Base-by-base conservation (phyloP, 768 basidiomycete genomes). In the Xerocomellus intermedius region DNA sequence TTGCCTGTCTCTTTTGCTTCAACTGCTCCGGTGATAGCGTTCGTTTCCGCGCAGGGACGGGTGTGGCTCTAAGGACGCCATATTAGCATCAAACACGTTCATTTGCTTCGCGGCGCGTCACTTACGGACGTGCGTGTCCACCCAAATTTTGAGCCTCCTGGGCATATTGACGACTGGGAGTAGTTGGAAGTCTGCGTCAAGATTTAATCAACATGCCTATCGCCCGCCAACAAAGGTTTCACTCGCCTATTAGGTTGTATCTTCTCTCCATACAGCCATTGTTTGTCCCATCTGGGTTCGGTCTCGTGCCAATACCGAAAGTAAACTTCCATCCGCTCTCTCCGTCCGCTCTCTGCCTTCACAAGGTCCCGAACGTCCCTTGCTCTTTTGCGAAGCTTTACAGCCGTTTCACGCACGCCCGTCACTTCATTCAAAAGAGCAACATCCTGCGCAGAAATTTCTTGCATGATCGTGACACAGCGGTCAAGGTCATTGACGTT, bases 291-390 rank as follows among this genome's bases (percentile, higher is more conserved):
- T 5, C 5, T 45, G 2, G 61, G 59, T 13, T 60, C 55, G 5
- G 57, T 62, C 26, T 73, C 56, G 26, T 59, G 58, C 67, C 71
- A 72, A 33, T 69, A 62, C 30, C 53, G 50, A 36, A 65, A 72
- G 24, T 59, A 71, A 8, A 55, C 30, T 19, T 70, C 63, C 60
- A 72, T 63, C 14, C 70, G 54, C 42, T 63, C 62, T 47, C 66
- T 54, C 14, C 70, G 57, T 16, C 58, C 67, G 28, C 14, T 52
- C 51, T 70, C 67, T 0, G 59, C 65, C 44, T 61, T 60, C 1
- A 60, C 58, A 8, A 65, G 56, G 4, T 63, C 61, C 10, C 69
- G 64, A 24, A 64, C 38, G n/a, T 64, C 59, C 41, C 59, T 59
- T 10, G 59, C 67, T 36, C 52, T 61, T 33, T 61, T 59, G 28